Conservation (phyloP, 2,329 filamentous ascomycete genomes). For the Fusarium transvaalense region DNA sequence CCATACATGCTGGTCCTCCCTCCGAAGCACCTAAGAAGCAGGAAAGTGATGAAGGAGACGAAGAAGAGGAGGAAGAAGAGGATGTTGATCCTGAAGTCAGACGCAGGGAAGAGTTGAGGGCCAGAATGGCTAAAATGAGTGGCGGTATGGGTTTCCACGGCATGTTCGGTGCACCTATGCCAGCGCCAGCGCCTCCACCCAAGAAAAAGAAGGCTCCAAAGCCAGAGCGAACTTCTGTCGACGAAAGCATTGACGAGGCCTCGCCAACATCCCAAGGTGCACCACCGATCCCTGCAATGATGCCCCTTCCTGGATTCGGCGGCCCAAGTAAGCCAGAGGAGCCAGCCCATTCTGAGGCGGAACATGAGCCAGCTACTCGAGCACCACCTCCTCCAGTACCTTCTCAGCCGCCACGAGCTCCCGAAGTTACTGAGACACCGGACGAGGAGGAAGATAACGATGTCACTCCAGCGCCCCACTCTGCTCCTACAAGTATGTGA, state of each 20-base stretch:
- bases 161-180: conserved; percentile 84
- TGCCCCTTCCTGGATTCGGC: conserved; percentile 80
- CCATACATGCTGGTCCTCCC: conserved; percentile 43
- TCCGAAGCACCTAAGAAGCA: conserved; percentile 53
- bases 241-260: conserved; percentile 59
- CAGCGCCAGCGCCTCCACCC: conserved; percentile 68
- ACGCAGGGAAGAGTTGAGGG: conserved; percentile 87
- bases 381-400: conserved; percentile 51
- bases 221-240: conserved; percentile 57
- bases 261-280: conserved; percentile 59
- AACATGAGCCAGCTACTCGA: conserved; percentile 49
- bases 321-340: conserved; percentile 64
- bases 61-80: conserved; percentile 80
- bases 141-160: conserved; percentile 97
- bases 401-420: conserved; percentile 36
- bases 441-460: conserved; percentile 54
- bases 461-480: conserved; percentile 52
- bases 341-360: conserved; percentile 54
- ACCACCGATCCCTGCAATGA: conserved; percentile 70
- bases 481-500: conserved; percentile 43
- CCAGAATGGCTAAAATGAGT: conserved; percentile 98
- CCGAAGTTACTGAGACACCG: conserved; percentile 41
- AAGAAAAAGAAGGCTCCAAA: conserved; percentile 67
- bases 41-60: conserved; percentile 71
- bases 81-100: conserved; percentile 89